phyloP scores from a whole-genome alignment of 495 filamentous ascomycete genomes.

The Penicillium robsamsonii region DNA sequence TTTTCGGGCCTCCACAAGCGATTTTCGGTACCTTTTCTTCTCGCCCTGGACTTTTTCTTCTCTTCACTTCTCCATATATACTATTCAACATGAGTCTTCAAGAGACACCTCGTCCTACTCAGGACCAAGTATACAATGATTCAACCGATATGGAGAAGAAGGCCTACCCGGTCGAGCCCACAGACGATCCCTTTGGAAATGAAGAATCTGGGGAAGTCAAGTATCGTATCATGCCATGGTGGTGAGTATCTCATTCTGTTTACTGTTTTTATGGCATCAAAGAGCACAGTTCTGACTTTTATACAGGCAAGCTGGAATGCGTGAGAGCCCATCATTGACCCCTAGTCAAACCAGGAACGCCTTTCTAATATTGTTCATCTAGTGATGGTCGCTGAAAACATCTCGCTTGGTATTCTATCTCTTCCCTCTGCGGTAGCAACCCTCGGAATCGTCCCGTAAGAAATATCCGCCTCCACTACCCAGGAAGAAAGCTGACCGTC shows the following conservation, averaged over 20 bases:
- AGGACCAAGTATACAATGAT: constrained; percentile 19
- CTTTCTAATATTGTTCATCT: constrained; percentile 1
- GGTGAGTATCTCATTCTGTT: constrained; percentile 22
- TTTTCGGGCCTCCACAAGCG: constrained; percentile 18
- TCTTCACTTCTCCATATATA: neutral
- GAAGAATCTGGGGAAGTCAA: constrained; percentile 36
- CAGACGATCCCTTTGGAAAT: constrained; percentile 35
- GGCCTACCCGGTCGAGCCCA: constrained; percentile 14
- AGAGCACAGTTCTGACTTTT: constrained; percentile 2
- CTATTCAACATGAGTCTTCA: constrained; percentile 17
- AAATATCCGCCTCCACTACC: constrained; percentile 30
- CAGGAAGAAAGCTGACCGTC: neutral
- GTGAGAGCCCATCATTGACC: constrained; percentile 12
- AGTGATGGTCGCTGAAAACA: constrained; percentile 64
- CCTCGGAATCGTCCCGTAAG: constrained; percentile 50
- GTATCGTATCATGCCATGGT: constrained; percentile 42
- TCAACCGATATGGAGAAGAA: constrained; percentile 18
- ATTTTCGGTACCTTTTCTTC: constrained; percentile 11
- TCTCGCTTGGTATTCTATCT: constrained; percentile 59
- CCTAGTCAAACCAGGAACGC: neutral
- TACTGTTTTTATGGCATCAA: neutral
- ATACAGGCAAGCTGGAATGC: constrained; percentile 28
- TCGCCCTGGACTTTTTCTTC: constrained; percentile 7
- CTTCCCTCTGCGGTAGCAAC: constrained; percentile 55
- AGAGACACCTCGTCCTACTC: constrained; percentile 11